Conservation (phyloP, 192 early-diverging fungal genomes). For the Funneliformis geosporum region DNA sequence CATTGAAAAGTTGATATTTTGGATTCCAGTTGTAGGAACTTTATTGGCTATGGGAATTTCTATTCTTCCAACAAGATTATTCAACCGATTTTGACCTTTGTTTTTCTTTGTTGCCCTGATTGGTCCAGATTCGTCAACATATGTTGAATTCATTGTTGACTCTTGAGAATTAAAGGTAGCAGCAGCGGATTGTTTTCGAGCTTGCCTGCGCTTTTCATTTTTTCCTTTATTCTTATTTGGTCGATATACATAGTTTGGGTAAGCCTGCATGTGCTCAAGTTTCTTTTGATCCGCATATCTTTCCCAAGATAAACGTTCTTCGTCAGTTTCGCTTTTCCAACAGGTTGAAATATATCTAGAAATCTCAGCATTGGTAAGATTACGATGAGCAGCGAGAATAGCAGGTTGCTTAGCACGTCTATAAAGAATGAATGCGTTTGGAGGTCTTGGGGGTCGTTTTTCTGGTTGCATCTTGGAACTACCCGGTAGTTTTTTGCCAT, state of each 20-base stretch:
- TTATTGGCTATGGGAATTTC: neutral
- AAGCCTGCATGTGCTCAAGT: constrained; percentile 24
- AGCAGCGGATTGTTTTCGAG: neutral
- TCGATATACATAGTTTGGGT: constrained; percentile 27
- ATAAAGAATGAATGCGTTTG: constrained; percentile 32
- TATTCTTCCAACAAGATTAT: neutral
- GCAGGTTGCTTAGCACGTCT: constrained; percentile 29
- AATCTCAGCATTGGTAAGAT: constrained; percentile 29
- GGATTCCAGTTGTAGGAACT: neutral
- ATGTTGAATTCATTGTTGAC: neutral
- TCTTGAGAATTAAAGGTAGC: neutral
- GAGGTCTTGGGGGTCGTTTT: constrained; percentile 29
- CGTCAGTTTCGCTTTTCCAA: constrained; percentile 20
- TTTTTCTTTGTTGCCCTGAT: neutral
- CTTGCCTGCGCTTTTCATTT: constrained; percentile 3
- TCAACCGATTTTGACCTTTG: constrained; percentile 2
- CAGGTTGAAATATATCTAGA: constrained; percentile 17
- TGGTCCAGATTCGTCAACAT: neutral
- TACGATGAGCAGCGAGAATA: constrained; percentile 7
- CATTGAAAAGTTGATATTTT: neutral
- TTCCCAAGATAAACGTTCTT: constrained; percentile 20
- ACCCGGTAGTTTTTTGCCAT: neutral
- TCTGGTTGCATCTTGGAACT: neutral
- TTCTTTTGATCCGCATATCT: constrained; percentile 18
- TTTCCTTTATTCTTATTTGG: constrained; percentile 30